Base-by-base conservation (phyloP, 192 early-diverging fungal species). In the Geosiphon pyriformis region DNA sequence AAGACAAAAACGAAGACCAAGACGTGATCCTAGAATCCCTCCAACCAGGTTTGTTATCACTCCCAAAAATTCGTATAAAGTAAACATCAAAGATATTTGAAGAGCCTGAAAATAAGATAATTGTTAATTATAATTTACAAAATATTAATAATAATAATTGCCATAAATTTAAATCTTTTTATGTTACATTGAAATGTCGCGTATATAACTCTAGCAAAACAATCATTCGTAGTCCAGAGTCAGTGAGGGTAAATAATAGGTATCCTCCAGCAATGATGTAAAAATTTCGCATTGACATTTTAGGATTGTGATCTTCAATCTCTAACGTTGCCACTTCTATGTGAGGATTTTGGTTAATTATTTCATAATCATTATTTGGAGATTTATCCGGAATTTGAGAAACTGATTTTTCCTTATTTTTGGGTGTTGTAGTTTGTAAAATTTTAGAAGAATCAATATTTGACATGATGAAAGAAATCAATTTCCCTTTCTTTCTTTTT, bases 141-240 rank as follows among this genome's bases (percentile, higher is more conserved):
- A 42, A 42, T 42, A 10, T 42, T 42, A 42, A 10, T 42, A 42
- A n/a, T n/a, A n/a, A n/a, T n/a, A n/a, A n/a, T n/a, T n/a, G n/a
- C n/a, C n/a, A n/a, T n/a, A n/a, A n/a, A n/a, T n/a, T n/a, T n/a
- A n/a, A n/a, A n/a, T n/a, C n/a, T n/a, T n/a, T n/a, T n/a, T n/a
- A n/a, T n/a, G 18, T 53, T 15, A 77, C 70, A 53, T 76, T 56
- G n/a, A 53, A 78, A 10, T 70, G 30, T 34, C 66, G 6, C 47
- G 70, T 54, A 59, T 65, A 78, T 46, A 80, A 59, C 47, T 68
- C 65, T 18, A 80, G 69, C 15, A 79, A 61, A 8, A 80, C 69
- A 50, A 79, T 71, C 79, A 80, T 80, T 54, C 79, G 59, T 42
- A 80, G 37, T 0, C 72, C 79, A 18, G 79, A 66, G 66, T 80